Conservation (phyloP, 345 rosid species). For the Populus nigra region DNA sequence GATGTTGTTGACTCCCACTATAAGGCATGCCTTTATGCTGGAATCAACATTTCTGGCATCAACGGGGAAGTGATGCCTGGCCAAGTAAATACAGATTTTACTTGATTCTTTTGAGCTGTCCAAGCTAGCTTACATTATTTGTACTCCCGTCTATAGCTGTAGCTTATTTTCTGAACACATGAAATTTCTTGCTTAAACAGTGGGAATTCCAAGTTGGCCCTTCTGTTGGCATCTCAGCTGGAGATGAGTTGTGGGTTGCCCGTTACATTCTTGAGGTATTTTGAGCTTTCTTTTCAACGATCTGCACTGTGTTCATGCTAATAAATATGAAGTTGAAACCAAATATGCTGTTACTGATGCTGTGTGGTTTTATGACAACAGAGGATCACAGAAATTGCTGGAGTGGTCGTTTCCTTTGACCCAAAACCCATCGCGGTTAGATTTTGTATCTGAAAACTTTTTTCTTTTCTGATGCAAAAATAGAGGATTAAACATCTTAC, state of each 20-base stretch:
- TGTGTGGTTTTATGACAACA: not conserved
- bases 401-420: conserved; percentile 18
- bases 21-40: conserved; percentile 26
- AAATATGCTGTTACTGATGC: not conserved
- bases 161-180: not conserved
- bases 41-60: conserved; percentile 22
- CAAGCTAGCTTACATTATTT: too few species aligned
- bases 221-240: conserved; percentile 22
- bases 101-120: too few species aligned
- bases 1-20: conserved; percentile 24
- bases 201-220: conserved; percentile 34
- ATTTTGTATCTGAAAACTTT: not conserved
- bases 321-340: not conserved
- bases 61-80: conserved; percentile 32
- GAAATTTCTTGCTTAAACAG: not conserved
- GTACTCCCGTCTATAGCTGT: too few species aligned
- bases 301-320: not conserved
- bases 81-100: conserved; percentile 1
- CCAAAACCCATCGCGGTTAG: conserved; percentile 22
- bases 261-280: conserved; percentile 26
- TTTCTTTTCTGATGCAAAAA: not conserved
- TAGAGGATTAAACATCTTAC: not conserved
- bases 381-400: conserved; percentile 31
- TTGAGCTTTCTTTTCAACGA: not conserved
- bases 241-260: conserved; percentile 27